phyloP scores from a whole-genome alignment of 2,329 filamentous ascomycete species.

The Lasiodiplodia citricola region DNA sequence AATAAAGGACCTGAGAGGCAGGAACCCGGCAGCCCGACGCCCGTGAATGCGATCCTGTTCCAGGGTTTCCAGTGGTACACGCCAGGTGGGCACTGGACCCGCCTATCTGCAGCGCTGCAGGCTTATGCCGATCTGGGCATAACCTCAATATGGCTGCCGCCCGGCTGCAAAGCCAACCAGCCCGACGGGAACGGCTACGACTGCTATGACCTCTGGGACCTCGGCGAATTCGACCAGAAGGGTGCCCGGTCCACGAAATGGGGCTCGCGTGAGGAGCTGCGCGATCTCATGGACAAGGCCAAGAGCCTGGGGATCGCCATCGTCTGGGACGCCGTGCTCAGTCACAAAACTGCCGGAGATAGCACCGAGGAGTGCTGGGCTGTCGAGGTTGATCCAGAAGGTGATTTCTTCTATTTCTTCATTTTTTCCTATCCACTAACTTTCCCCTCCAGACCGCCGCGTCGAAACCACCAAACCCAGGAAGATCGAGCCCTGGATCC shows the following conservation, averaged over 20 bases:
- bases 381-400: slow-evolving; percentile 63
- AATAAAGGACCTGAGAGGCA: slow-evolving; percentile 9
- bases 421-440: not conserved
- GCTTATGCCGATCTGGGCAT: slow-evolving; percentile 65
- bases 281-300: slow-evolving; percentile 59
- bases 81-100: slow-evolving; percentile 67
- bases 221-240: slow-evolving; percentile 77
- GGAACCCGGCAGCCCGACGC: slow-evolving; percentile 11
- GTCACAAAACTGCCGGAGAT: slow-evolving; percentile 74
- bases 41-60: slow-evolving; percentile 54
- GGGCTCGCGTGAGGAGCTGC: slow-evolving; percentile 69
- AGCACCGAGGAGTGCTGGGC: slow-evolving; percentile 66
- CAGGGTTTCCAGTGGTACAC: slow-evolving; percentile 77
- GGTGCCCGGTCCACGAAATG: slow-evolving; percentile 69
- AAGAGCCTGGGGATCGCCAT: slow-evolving; percentile 61
- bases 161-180: slow-evolving; percentile 70
- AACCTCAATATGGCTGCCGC: slow-evolving; percentile 64
- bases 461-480: slow-evolving; percentile 60
- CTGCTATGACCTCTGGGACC: slow-evolving; percentile 70
- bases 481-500: slow-evolving; percentile 71
- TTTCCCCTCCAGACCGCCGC: slow-evolving; percentile 55
- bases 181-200: slow-evolving; percentile 66
- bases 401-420: not conserved
- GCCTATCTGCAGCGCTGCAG: slow-evolving; percentile 59
- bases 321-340: slow-evolving; percentile 74